Evolutionary conservation across 2,329 filamentous ascomycete genomes (phyloP).

Genomic region (Curvularia verruculosa): DNA sequence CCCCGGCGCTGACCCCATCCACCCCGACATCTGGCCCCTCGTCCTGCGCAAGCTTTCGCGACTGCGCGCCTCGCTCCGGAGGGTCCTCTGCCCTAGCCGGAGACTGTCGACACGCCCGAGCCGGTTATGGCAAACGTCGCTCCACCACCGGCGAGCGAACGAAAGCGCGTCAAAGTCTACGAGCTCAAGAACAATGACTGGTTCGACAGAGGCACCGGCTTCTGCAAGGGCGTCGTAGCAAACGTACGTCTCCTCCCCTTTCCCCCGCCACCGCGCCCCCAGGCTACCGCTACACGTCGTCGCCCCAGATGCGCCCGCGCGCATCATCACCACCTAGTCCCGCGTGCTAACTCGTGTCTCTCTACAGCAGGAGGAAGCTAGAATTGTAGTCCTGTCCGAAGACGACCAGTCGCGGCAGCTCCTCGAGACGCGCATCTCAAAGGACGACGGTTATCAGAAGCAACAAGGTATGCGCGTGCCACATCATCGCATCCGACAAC

Average conservation of each 20-base stretch:
- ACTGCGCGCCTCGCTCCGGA: conserved; percentile 38
- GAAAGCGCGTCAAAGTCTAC: conserved; percentile 91
- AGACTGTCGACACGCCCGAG: conserved; percentile 30
- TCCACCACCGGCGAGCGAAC: conserved; percentile 56
- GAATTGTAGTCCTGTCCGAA: conserved; percentile 91
- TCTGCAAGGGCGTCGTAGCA: conserved; percentile 80
- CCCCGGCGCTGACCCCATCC: conserved; percentile 23
- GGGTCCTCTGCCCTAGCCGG: conserved; percentile 27
- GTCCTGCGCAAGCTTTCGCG: conserved; percentile 33
- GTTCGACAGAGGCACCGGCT: conserved; percentile 96
- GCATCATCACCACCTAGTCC: neutral
- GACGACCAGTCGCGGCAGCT: conserved; percentile 84
- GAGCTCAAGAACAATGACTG: conserved; percentile 98
- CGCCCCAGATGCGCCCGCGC: conserved; percentile 16
- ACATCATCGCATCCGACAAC: neutral
- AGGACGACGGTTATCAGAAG: conserved; percentile 96
- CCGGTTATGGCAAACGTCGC: conserved; percentile 28
- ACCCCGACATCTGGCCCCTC: conserved; percentile 17
- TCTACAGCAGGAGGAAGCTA: conserved; percentile 75
- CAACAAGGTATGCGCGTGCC: conserved; percentile 75
- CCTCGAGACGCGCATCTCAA: conserved; percentile 86
- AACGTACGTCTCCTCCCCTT: conserved; percentile 65
- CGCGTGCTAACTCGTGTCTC: conserved; percentile 52
- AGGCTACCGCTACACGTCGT: conserved; percentile 6
- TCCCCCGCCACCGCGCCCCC: too few relatives aligned